Percentiles rank a stretch among this genome's conserved stretches.
These are phyloP conservation scores for Populus pruinosa DNA, from an alignment of 345 rosid species.

Conservation along the genomic window DNA sequence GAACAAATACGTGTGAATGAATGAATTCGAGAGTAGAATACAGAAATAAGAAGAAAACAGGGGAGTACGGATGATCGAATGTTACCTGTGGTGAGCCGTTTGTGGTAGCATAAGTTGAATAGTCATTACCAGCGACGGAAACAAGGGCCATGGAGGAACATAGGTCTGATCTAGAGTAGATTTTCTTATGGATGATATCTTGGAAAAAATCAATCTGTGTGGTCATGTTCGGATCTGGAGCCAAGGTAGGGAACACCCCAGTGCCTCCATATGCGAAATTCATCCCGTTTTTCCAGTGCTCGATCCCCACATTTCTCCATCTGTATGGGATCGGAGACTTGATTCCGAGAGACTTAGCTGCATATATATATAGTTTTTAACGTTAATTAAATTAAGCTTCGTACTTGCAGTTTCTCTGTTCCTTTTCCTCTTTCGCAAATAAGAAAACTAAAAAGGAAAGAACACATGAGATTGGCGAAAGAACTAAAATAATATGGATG, in stretches of 20 bases:
- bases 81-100: conserved; percentile 49
- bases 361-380: not conserved
- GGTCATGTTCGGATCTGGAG: conserved; percentile 63
- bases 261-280: conserved; percentile 86
- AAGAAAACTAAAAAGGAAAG: too few species aligned
- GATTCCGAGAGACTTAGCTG: conserved; percentile 58
- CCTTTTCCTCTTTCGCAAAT: too few species aligned
- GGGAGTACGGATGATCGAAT: not conserved
- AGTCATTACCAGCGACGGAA: conserved; percentile 75
- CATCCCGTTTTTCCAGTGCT: conserved; percentile 48
- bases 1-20: not conserved
- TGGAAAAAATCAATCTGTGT: conserved; percentile 63
- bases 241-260: conserved; percentile 58
- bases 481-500: too few species aligned
- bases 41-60: not conserved
- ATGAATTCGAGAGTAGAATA: not conserved
- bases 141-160: conserved; percentile 50
- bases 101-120: conserved; percentile 33
- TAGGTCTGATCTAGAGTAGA: conserved; percentile 37
- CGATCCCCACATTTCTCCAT: conserved; percentile 35
- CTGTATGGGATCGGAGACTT: conserved; percentile 72
- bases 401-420: too few species aligned
- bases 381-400: not conserved
- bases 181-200: conserved; percentile 21
- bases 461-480: too few species aligned